Evolutionary conservation across 2,329 filamentous ascomycete species (phyloP), one percentile per base, ranked within the genome.

Genomic region (Paraphoma chrysanthemicola): DNA sequence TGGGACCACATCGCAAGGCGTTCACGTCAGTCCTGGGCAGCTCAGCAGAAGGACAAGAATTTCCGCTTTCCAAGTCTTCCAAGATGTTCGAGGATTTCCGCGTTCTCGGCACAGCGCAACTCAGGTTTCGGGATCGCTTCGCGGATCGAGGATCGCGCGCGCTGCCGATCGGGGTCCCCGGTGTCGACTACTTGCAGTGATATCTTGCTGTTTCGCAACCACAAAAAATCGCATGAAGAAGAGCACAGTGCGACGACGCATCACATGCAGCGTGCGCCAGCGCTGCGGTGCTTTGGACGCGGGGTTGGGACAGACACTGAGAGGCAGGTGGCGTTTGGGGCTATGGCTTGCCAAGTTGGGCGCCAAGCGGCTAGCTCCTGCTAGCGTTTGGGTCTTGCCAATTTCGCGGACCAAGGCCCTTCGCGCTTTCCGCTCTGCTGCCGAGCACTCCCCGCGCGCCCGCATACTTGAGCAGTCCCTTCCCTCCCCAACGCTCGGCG

Each of bases 351-450:
- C 33, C 33, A 36, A 36, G 33, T 14, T 14, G 7, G 10, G 33
- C 33, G 33, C 33, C 33, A 36, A 36, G 33, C 7, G 33, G 6
- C 10, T 36, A 36, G 33, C 6, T 3, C 14, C 33, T 36, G 33
- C 33, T 36, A 10, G 14, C 33, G 9, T 36, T 36, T 10, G 33
- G 10, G 33, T 36, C 42, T 8, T 44, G n/a, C 18, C 42, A 17
- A 17, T 44, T 23, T 28, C 23, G n/a, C 39, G 45, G 23, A 36
- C 52, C 41, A 50, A 28, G 50, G 44, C 41, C 42, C 41, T 53
- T 50, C 44, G 51, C 54, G 54, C 54, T 49, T 49, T 48, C 54
- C 44, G 18, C 46, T 48, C 54, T 42, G 41, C 53, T 12, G 17
- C 42, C 17, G 42, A 18, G 17, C 39, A 44, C 17, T 17, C 28